Evolutionary conservation across 768 basidiomycete genomes (phyloP).

Genomic region (Phlebiopsis flavidoalba): DNA sequence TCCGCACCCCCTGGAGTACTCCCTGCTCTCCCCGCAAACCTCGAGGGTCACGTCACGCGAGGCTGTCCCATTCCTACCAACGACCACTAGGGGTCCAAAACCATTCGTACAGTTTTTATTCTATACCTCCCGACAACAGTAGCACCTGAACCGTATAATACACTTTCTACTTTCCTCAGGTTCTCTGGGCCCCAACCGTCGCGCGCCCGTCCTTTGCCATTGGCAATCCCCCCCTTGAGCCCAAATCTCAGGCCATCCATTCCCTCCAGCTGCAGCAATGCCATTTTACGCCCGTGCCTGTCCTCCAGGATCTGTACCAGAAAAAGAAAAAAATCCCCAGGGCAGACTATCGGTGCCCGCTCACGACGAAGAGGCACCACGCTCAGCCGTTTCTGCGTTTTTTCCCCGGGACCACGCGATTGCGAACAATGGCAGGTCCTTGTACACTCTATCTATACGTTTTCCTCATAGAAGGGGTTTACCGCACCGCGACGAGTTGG

Average conservation of each 20-base stretch:
- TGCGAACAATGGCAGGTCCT: too few relatives aligned
- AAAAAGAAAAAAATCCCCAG: too few relatives aligned
- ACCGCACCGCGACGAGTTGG: too few relatives aligned
- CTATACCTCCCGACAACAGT: neutral
- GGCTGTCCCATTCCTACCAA: conserved; percentile 27
- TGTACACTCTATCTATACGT: too few relatives aligned
- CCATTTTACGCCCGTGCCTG: conserved; percentile 22
- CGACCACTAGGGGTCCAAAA: too few relatives aligned
- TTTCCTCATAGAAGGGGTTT: too few relatives aligned
- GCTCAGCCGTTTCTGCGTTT: neutral
- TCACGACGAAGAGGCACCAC: conserved; percentile 17
- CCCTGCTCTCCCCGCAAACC: conserved; percentile 23
- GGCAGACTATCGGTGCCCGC: too few relatives aligned
- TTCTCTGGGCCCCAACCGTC: neutral
- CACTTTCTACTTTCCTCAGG: neutral
- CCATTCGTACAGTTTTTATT: conserved; percentile 15
- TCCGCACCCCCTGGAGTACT: conserved; percentile 29
- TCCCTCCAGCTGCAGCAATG: conserved; percentile 13
- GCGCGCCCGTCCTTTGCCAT: neutral
- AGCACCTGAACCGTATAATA: neutral
- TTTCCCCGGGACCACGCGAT: too few relatives aligned
- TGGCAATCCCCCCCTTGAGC: neutral
- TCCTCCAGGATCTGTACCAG: conserved; percentile 23
- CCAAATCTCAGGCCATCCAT: neutral
- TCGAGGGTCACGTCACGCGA: conserved; percentile 23